Conservation (phyloP, 768 basidiomycete genomes). For the Lactifluus echinatus region DNA sequence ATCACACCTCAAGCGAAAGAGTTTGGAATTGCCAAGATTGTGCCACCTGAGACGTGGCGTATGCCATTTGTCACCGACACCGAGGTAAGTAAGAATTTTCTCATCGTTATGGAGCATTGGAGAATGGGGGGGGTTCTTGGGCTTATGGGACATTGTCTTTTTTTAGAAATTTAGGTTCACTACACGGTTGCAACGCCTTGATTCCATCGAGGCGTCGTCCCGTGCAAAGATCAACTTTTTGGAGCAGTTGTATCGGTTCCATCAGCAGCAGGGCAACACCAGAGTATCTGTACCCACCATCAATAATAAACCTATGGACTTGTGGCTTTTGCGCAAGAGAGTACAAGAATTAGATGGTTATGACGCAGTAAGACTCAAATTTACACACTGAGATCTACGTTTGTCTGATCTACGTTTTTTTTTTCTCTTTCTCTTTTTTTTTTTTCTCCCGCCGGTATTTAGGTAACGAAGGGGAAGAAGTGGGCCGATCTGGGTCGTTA, state of each 20-base stretch:
- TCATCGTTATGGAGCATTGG: conserved; percentile 24
- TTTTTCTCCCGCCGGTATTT: conserved; percentile 4
- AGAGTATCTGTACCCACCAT: conserved; percentile 91
- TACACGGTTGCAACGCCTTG: conserved; percentile 88
- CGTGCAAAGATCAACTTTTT: conserved; percentile 95
- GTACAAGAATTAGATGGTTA: conserved; percentile 86
- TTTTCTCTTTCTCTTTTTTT: no score
- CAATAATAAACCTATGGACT: conserved; percentile 85
- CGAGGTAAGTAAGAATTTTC: conserved; percentile 46
- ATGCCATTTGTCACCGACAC: conserved; percentile 96
- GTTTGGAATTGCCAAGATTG: conserved; percentile 92
- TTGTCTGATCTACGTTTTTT: no score
- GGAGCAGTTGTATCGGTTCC: conserved; percentile 93
- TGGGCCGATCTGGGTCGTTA: conserved; percentile 83
- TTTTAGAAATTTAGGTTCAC: conserved; percentile 84
- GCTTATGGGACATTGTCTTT: conserved; percentile 17
- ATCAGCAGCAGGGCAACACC: conserved; percentile 89
- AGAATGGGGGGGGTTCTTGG: conserved; percentile 22
- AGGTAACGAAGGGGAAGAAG: conserved; percentile 79
- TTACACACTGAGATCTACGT: no score
- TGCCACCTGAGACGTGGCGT: conserved; percentile 88
- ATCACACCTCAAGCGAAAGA: conserved; percentile 62
- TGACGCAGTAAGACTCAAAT: conserved; percentile 63
- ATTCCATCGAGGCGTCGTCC: conserved; percentile 95
- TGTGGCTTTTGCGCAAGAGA: conserved; percentile 90